Base-by-base conservation (phyloP, 768 basidiomycete genomes). In the Pulveroboletus sp. region DNA sequence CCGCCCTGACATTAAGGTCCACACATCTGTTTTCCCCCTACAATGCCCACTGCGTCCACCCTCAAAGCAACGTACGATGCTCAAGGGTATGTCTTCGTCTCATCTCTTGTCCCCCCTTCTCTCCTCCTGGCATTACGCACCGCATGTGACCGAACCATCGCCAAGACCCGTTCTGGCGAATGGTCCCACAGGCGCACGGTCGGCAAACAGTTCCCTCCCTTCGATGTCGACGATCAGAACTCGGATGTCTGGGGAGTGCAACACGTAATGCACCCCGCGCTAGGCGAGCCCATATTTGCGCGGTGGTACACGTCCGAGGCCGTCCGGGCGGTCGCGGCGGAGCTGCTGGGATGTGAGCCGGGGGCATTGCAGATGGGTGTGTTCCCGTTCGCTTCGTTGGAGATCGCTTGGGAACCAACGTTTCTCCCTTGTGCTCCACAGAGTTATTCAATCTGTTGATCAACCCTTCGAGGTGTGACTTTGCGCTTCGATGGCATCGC, bases 161-260 rank as follows among this genome's bases (percentile, higher is more conserved):
- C 67, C 17, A 74, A 72, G 24, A 85, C 86, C 0, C 80, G 87
- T 5, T 44, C 70, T 0, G 85, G 85, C 2, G 51, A 62, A 3
- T 90, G 87, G 88, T 70, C 78, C 0, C 73, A 83, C 56, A 73
- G 85, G 4, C 77, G 88, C 30, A 82, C 80, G 0, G 84, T 90
- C 16, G 88, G 89, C 1, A 84, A 82, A 52, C 85, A 88, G 63
- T 90, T 89, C 53, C 86, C 88, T 4, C 88, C 87, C 0, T 89
- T 75, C 56, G 81, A 76, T 45, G 66, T 76, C 27, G 71, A 43
- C 43, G 26, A 38, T 20, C 57, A 34, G 14, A 66, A 79, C 44
- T 76, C 80, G 2, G 88, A 90, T 64, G 79, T 83, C 1, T 89
- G 88, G 87, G 89, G 88, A 2, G 80, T 89, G 2, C 88, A 89